Conservation (phyloP, 768 basidiomycete genomes). For the Glaciozyma martinii region DNA sequence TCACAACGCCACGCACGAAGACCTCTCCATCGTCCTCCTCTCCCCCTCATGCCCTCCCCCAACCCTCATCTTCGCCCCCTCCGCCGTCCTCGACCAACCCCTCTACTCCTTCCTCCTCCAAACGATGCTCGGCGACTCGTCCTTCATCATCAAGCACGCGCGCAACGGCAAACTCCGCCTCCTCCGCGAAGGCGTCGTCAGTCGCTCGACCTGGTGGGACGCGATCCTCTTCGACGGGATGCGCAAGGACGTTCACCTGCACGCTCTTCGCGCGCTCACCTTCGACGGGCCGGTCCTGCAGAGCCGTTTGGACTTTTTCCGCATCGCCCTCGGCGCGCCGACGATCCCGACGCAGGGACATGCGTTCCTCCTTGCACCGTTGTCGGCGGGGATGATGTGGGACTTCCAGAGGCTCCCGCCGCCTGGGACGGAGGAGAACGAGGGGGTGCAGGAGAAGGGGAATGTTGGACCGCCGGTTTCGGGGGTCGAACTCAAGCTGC, state of each 20-base stretch:
- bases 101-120: conserved; percentile 16
- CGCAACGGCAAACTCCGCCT: conserved; percentile 24
- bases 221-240: conserved; percentile 17
- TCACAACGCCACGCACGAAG: neutral
- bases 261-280: conserved; percentile 13
- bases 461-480: conserved; percentile 12
- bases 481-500: conserved; percentile 24
- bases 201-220: conserved; percentile 23
- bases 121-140: conserved; percentile 22
- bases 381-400: conserved; percentile 11
- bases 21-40: neutral
- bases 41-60: neutral
- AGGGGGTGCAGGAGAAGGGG: neutral
- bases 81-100: conserved; percentile 3
- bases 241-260: conserved; percentile 18
- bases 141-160: conserved; percentile 12
- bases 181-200: conserved; percentile 17
- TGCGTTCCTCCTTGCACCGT: conserved; percentile 15
- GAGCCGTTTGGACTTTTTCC: conserved; percentile 21
- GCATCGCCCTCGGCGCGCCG: conserved; percentile 21
- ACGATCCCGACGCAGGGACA: conserved; percentile 12
- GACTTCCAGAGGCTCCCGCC: conserved; percentile 27
- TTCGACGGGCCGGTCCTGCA: conserved; percentile 13
- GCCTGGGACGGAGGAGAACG: neutral
- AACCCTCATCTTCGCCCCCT: conserved; percentile 21